A percentile compares a stretch with the other conserved stretches of the same genome.
phyloP scores from a whole-genome alignment of 495 filamentous ascomycete species.

The Podospora pseudoanserina region DNA sequence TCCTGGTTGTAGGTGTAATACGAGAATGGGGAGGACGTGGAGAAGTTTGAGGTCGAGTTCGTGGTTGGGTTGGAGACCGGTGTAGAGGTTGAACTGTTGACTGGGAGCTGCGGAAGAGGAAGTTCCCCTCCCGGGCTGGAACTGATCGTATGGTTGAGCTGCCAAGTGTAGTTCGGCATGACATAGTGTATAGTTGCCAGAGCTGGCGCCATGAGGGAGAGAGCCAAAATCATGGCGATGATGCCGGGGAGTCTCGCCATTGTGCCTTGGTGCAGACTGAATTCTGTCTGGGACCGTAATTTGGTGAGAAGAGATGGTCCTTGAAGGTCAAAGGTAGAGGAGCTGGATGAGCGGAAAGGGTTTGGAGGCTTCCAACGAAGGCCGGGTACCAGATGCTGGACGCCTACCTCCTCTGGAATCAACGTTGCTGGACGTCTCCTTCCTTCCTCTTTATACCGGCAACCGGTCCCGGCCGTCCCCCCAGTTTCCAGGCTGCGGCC shows the following conservation, averaged over 20 bases:
- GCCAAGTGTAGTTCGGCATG: constrained; percentile 3
- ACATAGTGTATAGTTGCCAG: neutral
- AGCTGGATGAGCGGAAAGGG: neutral
- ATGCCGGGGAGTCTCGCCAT: neutral
- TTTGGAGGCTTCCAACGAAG: neutral
- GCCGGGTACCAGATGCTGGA: neutral
- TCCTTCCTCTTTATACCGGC: neutral
- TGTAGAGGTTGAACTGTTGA: too few species aligned
- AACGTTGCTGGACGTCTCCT: neutral
- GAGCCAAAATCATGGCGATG: neutral
- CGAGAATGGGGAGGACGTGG: neutral
- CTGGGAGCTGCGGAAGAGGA: neutral
- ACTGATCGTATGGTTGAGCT: neutral
- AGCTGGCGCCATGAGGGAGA: neutral
- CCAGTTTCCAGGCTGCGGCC: neutral
- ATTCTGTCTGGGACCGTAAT: neutral
- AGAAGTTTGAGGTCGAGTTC: too few species aligned
- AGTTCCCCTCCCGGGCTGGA: neutral
- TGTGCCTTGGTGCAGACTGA: neutral
- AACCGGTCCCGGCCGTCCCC: neutral
- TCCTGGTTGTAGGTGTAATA: neutral
- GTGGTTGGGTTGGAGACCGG: too few species aligned
- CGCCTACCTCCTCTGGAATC: neutral
- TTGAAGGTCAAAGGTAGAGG: neutral
- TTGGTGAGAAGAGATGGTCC: neutral